These are phyloP conservation scores for Globisporangium spinosum DNA, from an alignment of 352 stramenopile genomes.

Conservation along the genomic window DNA sequence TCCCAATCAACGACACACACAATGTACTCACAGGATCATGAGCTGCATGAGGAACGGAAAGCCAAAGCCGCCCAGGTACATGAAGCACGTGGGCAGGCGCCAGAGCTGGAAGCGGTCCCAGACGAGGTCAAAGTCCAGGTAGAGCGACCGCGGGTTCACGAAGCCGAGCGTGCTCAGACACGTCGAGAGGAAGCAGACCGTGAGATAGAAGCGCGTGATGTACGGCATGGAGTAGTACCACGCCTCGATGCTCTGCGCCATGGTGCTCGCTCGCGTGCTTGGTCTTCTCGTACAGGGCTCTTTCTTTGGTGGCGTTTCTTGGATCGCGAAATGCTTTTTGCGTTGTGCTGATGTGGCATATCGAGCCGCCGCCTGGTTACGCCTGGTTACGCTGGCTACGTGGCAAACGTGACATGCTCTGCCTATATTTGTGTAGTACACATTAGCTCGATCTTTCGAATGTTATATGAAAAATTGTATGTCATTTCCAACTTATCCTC, in stretches of 20 bases:
- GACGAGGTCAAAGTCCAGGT: slow-evolving; percentile 84
- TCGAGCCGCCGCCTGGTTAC: too few species aligned
- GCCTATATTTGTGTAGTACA: background rate
- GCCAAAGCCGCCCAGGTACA: slow-evolving; percentile 85
- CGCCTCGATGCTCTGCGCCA: slow-evolving; percentile 71
- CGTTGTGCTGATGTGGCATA: too few species aligned
- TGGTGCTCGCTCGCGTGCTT: slow-evolving; percentile 19
- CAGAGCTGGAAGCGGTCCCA: slow-evolving; percentile 88
- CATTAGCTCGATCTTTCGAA: background rate
- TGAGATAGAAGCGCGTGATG: slow-evolving; percentile 86
- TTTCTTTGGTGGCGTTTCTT: background rate
- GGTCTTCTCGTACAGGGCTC: background rate
- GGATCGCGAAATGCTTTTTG: background rate
- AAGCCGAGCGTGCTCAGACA: slow-evolving; percentile 74
- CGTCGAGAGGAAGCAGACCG: slow-evolving; percentile 80
- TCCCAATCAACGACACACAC: background rate
- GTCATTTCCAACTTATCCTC: background rate
- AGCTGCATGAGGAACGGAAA: slow-evolving; percentile 90
- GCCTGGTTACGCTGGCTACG: background rate
- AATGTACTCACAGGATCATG: slow-evolving; percentile 76
- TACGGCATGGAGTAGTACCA: slow-evolving; percentile 86
- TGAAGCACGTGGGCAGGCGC: slow-evolving; percentile 86
- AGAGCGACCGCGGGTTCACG: slow-evolving; percentile 76
- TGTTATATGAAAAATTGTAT: background rate
- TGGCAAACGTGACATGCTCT: background rate